Evolutionary conservation across 768 basidiomycete species (phyloP).

Genomic region (Lentinula detonsa): DNA sequence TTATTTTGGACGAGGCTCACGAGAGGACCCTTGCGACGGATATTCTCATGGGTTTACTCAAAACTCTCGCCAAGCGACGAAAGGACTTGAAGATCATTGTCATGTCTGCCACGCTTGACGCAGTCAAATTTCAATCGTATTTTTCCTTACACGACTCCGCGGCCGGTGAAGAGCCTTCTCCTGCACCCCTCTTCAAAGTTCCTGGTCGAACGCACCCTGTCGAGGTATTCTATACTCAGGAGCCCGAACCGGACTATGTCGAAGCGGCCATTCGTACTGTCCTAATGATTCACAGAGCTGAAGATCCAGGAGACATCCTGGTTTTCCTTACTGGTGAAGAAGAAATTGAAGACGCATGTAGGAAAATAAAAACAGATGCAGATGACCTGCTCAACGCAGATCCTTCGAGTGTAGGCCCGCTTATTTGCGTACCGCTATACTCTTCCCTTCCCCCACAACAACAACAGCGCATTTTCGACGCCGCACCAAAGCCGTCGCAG

Average conservation of each 20-base stretch:
- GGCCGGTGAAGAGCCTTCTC: conserved; percentile 20
- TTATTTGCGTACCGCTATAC: conserved; percentile 89
- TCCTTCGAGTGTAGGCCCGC: conserved; percentile 73
- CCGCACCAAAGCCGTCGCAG: conserved; percentile 59
- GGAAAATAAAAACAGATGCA: conserved; percentile 87
- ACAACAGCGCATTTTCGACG: conserved; percentile 95
- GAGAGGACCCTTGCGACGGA: conserved; percentile 97
- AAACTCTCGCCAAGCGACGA: conserved; percentile 73
- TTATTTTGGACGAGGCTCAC: conserved; percentile 98
- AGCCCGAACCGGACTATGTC: conserved; percentile 92
- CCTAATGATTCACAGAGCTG: conserved; percentile 94
- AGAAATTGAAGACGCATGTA: conserved; percentile 95
- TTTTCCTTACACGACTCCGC: conserved; percentile 45
- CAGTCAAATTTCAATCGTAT: conserved; percentile 95
- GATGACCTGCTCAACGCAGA: conserved; percentile 75
- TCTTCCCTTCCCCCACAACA: conserved; percentile 91
- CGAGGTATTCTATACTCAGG: conserved; percentile 90
- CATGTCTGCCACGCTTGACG: conserved; percentile 98
- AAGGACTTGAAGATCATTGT: conserved; percentile 92
- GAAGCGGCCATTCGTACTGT: conserved; percentile 96
- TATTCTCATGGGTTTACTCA: conserved; percentile 96
- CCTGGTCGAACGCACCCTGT: conserved; percentile 94
- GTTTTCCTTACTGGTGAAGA: conserved; percentile 98
- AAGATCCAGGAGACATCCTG: conserved; percentile 88
- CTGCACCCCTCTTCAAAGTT: conserved; percentile 81